Evolutionary conservation across 768 basidiomycete genomes (phyloP), one percentile per base, ranked within the genome.

Genomic region (Neoboletus magnificus): DNA sequence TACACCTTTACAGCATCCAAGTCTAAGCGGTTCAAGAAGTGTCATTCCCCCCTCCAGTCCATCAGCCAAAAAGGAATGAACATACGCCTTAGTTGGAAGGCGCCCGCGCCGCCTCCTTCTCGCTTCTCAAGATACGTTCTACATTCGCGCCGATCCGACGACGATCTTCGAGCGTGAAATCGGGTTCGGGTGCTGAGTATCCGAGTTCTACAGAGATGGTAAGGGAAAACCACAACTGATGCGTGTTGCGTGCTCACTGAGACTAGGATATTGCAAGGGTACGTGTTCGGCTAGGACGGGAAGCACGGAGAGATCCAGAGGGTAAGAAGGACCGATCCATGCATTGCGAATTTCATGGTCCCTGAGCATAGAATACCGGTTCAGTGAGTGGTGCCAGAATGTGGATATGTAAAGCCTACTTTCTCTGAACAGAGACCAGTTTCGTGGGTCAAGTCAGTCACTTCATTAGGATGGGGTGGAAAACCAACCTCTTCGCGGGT

Each of bases 241-340:
- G 9, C 0, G n/a, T 5, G 6, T 20, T 2, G 25, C 27, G 25
- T n/a, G 73, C 82, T 59, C 62, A 86, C 86, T 80, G 47, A 87
- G 75, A 52, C 80, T 84, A 2, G 82, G 71, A 58, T 91, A 91
- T 62, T 91, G 88, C 22, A 83, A 55, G 0, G 87, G 88, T n/a
- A 89, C 61, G 3, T 79, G 72, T 1, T 81, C 78, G 48, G 69
- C 75, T 44, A 73, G 62, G n/a, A 82, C 54, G 0, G 84, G 82
- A 20, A 91, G 76, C 8, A 59, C 68, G 11, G 79, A 74, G 8
- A 89, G 77, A 63, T 90, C 84, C 22, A 91, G 76, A 1, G 86
- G 85, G 71, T 77, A 86, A 2, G 89, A 68, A 32, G 84, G 81
- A 0, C 89, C 89, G 16, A 91, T 79, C 89, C 89, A 91, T 2